Evolutionary conservation across 2,329 filamentous ascomycete species (phyloP), one percentile per base, ranked within the genome.

Genomic region (Colletotrichum zoysiae): DNA sequence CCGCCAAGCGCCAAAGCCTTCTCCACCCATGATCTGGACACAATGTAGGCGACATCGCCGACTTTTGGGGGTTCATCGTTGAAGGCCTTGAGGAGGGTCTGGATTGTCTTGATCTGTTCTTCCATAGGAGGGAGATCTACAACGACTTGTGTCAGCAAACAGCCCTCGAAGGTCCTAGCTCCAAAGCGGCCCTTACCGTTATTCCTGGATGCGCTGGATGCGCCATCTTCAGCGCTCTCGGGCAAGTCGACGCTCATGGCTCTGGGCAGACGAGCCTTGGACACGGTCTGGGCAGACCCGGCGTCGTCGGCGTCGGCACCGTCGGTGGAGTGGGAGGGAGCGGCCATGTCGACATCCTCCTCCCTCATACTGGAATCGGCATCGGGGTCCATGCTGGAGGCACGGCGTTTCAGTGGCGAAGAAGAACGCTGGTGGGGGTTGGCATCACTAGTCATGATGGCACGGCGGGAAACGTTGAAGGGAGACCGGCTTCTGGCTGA

Each of bases 11-110:
- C 88, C 71, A 92, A 84, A 3, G 96, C 93, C 71, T 90, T 89
- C 68, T 88, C 86, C 44, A 98, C 86, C 96, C 96, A 98, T 71
- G 86, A 86, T 62, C 87, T 88, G 1, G 95, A 97, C 5, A 98
- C 89, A 26, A 97, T 82, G 76, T 91, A 97, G 18, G 92, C 93
- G 66, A 89, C 87, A 70, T 93, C 89, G n/a, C 91, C 91, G 73
- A 95, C 93, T 70, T 89, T 82, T n/a, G 91, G 80, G 9, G 88
- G 86, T 0, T 79, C 79, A 58, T 87, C 84, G n/a, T 82, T 80
- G 59, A 86, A 86, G 14, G 87, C 86, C 74, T 87, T 82, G 35
- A 88, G 80, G 35, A 95, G 82, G 42, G 86, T 86, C 76, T 89
- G 87, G 62, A 98, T 93, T 48, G 89, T 89, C 69, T 87, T 88